Percentiles rank a stretch among this genome's conserved stretches.
Conservation (phyloP, 345 rosid species). For the Kernera saxatilis region DNA sequence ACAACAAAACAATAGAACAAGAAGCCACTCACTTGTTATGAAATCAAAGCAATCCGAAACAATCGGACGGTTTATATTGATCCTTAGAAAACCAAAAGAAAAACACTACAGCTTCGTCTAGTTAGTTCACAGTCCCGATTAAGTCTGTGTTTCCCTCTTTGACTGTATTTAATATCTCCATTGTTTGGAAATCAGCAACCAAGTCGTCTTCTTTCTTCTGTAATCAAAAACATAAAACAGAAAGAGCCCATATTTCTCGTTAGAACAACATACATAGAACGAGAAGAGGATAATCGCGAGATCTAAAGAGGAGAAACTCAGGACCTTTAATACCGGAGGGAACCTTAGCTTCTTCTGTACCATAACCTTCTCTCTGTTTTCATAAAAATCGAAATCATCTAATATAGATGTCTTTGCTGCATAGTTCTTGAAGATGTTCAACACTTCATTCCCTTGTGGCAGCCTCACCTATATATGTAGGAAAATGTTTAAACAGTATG, state of each 20-base stretch:
- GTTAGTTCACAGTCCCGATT: slow-evolving; percentile 4
- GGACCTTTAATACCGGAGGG: slow-evolving; percentile 18
- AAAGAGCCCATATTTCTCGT: neutral
- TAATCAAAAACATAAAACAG: neutral
- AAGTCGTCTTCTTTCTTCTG: slow-evolving; percentile 31
- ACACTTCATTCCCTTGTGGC: slow-evolving; percentile 52
- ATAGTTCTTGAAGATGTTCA: slow-evolving; percentile 53
- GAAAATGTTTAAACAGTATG: neutral
- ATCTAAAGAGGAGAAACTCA: neutral
- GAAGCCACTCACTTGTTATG: neutral
- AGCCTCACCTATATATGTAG: slow-evolving; percentile 42
- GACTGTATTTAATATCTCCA: slow-evolving; percentile 13
- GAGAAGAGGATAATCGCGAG: neutral
- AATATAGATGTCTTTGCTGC: slow-evolving; percentile 50
- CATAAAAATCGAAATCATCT: slow-evolving; percentile 66
- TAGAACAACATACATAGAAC: neutral
- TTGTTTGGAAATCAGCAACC: slow-evolving; percentile 20
- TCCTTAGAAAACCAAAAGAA: slow-evolving; percentile 8
- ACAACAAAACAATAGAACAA: neutral
- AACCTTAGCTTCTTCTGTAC: slow-evolving; percentile 51
- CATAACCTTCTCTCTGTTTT: slow-evolving; percentile 60
- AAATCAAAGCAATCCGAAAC: slow-evolving; percentile 28
- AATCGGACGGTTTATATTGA: slow-evolving; percentile 16
- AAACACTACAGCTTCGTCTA: slow-evolving; percentile 11
- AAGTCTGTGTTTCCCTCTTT: slow-evolving; percentile 16